Evolutionary conservation across 352 stramenopile genomes (phyloP).

Genomic region (Globisporangium iwayamae): DNA sequence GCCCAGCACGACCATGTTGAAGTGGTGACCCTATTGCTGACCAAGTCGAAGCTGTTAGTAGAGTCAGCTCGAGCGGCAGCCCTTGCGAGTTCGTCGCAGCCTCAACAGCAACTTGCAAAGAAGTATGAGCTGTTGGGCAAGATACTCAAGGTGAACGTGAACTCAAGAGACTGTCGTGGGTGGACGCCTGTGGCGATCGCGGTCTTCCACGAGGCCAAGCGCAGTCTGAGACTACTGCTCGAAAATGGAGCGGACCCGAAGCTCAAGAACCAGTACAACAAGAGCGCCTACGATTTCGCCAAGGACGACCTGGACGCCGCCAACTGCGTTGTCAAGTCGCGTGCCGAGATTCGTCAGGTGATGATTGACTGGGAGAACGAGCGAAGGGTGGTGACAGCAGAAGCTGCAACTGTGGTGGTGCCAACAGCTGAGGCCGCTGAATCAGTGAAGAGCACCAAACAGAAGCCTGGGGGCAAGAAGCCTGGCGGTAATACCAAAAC

Average conservation of each 20-base stretch:
- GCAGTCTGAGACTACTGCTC: slow-evolving; percentile 60
- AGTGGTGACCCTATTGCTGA: slow-evolving; percentile 54
- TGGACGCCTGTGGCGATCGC: slow-evolving; percentile 85
- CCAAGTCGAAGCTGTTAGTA: slow-evolving; percentile 49
- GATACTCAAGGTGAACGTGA: slow-evolving; percentile 64
- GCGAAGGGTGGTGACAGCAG: slow-evolving; percentile 19
- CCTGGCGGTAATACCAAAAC: background rate
- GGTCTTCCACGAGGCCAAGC: slow-evolving; percentile 86
- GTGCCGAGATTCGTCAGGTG: slow-evolving; percentile 66
- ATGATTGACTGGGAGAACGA: slow-evolving; percentile 67
- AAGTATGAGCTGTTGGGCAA: slow-evolving; percentile 37
- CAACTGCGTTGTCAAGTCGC: slow-evolving; percentile 75
- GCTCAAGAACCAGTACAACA: slow-evolving; percentile 90
- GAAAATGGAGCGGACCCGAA: slow-evolving; percentile 76
- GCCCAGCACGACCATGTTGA: slow-evolving; percentile 65
- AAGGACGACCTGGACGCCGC: slow-evolving; percentile 87
- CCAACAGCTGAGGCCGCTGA: background rate
- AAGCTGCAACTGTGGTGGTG: background rate
- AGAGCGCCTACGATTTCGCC: slow-evolving; percentile 86
- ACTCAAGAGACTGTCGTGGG: slow-evolving; percentile 73
- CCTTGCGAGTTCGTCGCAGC: slow-evolving; percentile 16
- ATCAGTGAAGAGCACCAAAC: background rate
- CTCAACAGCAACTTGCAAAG: slow-evolving; percentile 25
- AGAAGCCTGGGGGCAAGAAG: slow-evolving; percentile 8
- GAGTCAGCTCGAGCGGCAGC: slow-evolving; percentile 25